phyloP scores from a whole-genome alignment of 1,139 yeast genomes.

The Geotrichum histeridarum region DNA sequence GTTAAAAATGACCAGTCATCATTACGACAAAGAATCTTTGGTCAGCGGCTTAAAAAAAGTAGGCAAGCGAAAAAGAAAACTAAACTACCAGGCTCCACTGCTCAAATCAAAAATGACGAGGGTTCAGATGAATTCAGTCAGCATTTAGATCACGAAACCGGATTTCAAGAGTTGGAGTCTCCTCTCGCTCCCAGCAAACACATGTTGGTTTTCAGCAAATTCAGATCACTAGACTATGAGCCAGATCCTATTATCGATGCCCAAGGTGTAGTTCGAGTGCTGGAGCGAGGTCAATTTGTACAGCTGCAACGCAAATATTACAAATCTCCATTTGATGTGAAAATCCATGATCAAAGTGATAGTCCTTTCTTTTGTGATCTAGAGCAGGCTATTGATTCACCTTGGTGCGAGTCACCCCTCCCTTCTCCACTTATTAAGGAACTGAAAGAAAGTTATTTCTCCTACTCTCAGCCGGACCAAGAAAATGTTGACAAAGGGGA shows the following conservation, averaged over 20 bases:
- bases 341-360: constrained; percentile 7
- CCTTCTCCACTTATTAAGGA: constrained; percentile 36
- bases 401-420: constrained; percentile 36
- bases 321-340: background rate
- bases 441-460: constrained; percentile 22
- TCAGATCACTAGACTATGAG: constrained; percentile 34
- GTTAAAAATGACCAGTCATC: no score
- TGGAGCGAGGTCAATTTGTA: constrained; percentile 30
- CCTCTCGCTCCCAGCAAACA: constrained; percentile 10
- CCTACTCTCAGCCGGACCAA: constrained; percentile 23
- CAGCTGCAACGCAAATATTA: constrained; percentile 32
- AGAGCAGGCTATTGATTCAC: constrained; percentile 33
- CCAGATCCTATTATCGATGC: constrained; percentile 35
- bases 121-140: no score
- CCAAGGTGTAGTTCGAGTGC: constrained; percentile 31
- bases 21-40: no score
- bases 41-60: no score
- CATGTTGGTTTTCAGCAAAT: constrained; percentile 26
- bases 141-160: no score
- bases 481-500: constrained; percentile 15
- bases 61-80: no score
- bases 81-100: no score
- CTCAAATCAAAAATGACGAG: no score
- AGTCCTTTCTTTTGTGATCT: constrained; percentile 29
- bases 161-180: background rate